Evolutionary conservation across 1,284 basidiomycete genomes (phyloP).

Genomic region (Sanguinoderma infundibulare): DNA sequence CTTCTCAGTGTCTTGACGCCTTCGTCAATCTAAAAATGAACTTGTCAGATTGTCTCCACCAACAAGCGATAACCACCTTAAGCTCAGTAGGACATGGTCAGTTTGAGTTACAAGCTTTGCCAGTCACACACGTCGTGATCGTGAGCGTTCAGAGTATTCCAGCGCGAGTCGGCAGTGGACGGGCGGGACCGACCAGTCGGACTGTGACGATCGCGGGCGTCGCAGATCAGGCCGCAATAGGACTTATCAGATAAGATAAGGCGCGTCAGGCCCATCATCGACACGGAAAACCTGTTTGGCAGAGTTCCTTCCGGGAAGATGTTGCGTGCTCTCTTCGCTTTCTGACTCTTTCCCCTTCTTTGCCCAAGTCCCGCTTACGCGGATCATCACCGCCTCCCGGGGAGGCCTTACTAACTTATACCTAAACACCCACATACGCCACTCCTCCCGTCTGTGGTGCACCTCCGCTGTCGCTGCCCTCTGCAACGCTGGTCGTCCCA

Average conservation of each 20-base stretch:
- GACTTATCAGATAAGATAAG: not conserved
- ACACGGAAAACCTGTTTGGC: too few species aligned
- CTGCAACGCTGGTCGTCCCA: conserved; percentile 13
- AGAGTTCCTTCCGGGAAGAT: not conserved
- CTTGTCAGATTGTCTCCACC: not conserved
- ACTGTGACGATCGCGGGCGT: not conserved
- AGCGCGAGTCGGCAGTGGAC: too few species aligned
- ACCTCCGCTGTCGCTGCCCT: not conserved
- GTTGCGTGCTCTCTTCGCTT: conserved; percentile 7
- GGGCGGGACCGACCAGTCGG: too few species aligned
- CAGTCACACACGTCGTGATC: too few species aligned
- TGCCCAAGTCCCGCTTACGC: not conserved
- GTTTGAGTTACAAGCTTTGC: too few species aligned
- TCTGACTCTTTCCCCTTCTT: not conserved
- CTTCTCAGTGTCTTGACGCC: not conserved
- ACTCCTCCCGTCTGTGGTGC: not conserved
- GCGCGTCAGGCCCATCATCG: not conserved
- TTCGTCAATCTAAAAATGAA: not conserved
- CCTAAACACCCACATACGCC: not conserved
- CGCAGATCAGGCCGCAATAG: not conserved
- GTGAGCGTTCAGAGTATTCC: too few species aligned
- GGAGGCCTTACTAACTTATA: conserved; percentile 10
- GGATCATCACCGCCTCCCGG: conserved; percentile 22
- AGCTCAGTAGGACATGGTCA: too few species aligned
- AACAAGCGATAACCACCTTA: too few species aligned